Evolutionary conservation across 306 rosid species (phyloP).

Genomic region (Casuarina glauca): DNA sequence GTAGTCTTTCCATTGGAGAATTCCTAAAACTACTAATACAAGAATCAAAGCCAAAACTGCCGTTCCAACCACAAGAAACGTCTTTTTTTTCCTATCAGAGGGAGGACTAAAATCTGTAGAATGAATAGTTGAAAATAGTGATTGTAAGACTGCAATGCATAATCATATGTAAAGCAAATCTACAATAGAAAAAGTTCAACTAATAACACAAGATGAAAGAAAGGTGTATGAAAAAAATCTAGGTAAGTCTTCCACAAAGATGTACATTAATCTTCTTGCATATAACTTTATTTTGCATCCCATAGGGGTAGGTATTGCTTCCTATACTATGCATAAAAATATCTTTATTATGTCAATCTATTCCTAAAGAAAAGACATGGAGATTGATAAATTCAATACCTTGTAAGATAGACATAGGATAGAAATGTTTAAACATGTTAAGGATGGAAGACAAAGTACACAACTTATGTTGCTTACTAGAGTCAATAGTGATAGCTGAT

Average conservation of each 20-base stretch:
- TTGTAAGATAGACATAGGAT: too few relatives aligned
- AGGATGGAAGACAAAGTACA: neutral
- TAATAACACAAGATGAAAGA: too few relatives aligned
- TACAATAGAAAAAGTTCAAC: too few relatives aligned
- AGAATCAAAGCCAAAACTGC: neutral
- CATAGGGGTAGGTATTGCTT: too few relatives aligned
- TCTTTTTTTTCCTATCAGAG: neutral
- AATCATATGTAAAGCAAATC: neutral
- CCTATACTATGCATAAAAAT: too few relatives aligned
- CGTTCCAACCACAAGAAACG: conserved; percentile 4
- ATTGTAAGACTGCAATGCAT: neutral
- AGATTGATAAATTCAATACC: too few relatives aligned
- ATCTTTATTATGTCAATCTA: neutral
- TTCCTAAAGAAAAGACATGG: neutral
- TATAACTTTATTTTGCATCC: too few relatives aligned
- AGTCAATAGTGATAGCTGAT: conserved; percentile 63
- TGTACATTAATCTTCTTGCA: neutral
- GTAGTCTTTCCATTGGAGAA: neutral
- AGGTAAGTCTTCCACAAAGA: neutral
- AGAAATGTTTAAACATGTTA: neutral
- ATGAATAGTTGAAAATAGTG: neutral
- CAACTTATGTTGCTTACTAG: conserved; percentile 36
- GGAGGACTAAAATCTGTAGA: conserved; percentile 27
- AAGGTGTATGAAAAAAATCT: too few relatives aligned
- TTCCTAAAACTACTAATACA: neutral